Conservation (phyloP, 768 basidiomycete genomes). For the Serendipita vermifera region DNA sequence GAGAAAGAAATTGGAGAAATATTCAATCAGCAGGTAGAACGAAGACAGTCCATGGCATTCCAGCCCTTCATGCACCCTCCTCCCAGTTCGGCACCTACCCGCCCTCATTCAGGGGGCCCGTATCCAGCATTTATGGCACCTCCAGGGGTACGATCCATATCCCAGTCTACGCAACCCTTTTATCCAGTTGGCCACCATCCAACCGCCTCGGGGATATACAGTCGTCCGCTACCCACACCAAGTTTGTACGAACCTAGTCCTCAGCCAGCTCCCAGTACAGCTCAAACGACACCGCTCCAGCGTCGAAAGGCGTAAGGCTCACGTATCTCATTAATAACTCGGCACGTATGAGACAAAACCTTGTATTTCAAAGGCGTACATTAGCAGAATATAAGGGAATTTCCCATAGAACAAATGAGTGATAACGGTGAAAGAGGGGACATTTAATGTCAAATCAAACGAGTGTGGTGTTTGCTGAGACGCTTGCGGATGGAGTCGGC, state of each 20-base stretch:
- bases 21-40: conserved; percentile 24
- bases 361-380: too few species aligned
- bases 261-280: too few species aligned
- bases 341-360: too few species aligned
- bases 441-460: too few species aligned
- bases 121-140: conserved; percentile 7
- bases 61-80: not conserved
- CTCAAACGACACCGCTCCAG: too few species aligned
- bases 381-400: too few species aligned
- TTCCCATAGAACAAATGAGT: too few species aligned
- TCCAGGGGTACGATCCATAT: not conserved
- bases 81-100: not conserved
- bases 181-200: not conserved
- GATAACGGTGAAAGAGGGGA: too few species aligned
- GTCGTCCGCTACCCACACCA: not conserved
- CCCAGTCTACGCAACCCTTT: too few species aligned
- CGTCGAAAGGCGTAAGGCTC: too few species aligned
- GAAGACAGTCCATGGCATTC: not conserved
- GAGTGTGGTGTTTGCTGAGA: not conserved
- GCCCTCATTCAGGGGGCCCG: not conserved
- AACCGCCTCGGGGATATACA: not conserved
- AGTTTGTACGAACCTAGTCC: not conserved
- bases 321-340: too few species aligned
- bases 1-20: conserved; percentile 63
- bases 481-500: not conserved